Conservation (phyloP, 768 basidiomycete genomes). For the Leucocoprinus birnbaumii region DNA sequence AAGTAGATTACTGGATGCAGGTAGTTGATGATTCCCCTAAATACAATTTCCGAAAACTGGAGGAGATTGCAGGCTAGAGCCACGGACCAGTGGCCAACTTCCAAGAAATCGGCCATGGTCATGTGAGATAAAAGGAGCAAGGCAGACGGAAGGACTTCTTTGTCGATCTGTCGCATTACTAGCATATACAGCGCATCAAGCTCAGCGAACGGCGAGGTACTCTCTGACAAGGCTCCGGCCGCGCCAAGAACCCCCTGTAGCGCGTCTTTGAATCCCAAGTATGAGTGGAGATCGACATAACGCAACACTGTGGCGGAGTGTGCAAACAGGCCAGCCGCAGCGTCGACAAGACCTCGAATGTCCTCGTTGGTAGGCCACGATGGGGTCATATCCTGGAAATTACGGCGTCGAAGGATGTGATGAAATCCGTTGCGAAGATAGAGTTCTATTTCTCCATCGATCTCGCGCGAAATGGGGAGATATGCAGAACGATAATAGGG, state of each 20-base stretch:
- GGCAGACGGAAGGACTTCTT: not conserved
- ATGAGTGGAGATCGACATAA: constrained; percentile 19
- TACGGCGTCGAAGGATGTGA: constrained; percentile 4
- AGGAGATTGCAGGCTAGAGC: not conserved
- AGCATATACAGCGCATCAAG: constrained; percentile 16
- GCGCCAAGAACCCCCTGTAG: not conserved
- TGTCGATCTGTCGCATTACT: not conserved
- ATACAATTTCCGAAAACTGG: too few species aligned
- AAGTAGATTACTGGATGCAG: too few species aligned
- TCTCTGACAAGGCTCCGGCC: not conserved
- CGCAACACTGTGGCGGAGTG: constrained; percentile 24
- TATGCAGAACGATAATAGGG: not conserved
- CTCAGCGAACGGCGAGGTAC: not conserved
- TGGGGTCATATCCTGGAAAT: not conserved
- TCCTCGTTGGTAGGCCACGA: constrained; percentile 13
- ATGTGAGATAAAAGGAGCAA: not conserved
- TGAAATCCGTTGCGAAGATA: constrained; percentile 4
- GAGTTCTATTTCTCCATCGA: constrained; percentile 1
- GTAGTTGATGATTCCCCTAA: too few species aligned
- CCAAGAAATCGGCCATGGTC: not conserved
- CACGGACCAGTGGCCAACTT: not conserved
- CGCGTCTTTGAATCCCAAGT: not conserved
- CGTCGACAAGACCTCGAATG: constrained; percentile 15
- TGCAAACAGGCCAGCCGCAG: constrained; percentile 22
- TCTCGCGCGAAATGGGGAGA: not conserved